Conservation (phyloP, 306 rosid species). For the Rosa chinensis region DNA sequence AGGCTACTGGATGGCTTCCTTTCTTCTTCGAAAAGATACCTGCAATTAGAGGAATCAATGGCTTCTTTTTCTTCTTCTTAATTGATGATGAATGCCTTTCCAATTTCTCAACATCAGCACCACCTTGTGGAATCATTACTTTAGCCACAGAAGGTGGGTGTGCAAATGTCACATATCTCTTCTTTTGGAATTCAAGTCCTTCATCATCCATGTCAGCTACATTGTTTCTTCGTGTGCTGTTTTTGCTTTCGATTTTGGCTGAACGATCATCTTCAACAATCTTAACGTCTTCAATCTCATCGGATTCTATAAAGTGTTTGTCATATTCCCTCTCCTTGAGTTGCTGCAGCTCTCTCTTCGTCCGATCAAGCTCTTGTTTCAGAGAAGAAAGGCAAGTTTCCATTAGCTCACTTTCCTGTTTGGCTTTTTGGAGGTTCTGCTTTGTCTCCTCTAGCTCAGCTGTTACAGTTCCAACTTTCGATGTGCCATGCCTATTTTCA, state of each 20-base stretch:
- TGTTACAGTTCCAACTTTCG: conserved; percentile 50
- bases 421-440: conserved; percentile 63
- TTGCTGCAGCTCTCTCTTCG: conserved; percentile 61
- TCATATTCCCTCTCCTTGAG: conserved; percentile 47
- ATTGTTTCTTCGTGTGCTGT: conserved; percentile 13
- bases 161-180: conserved; percentile 83
- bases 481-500: conserved; percentile 33
- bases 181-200: conserved; percentile 74
- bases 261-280: conserved; percentile 42
- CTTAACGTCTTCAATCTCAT: conserved; percentile 58
- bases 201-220: neutral
- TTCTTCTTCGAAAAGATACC: conserved; percentile 74
- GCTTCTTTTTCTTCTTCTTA: conserved; percentile 64
- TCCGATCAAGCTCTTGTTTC: conserved; percentile 68
- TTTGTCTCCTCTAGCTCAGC: conserved; percentile 77
- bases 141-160: conserved; percentile 61
- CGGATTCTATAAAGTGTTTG: conserved; percentile 40
- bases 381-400: conserved; percentile 68
- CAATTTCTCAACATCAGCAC: conserved; percentile 33
- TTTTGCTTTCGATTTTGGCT: conserved; percentile 33
- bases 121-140: conserved; percentile 45
- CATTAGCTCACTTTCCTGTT: conserved; percentile 73
- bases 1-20: conserved; percentile 34
- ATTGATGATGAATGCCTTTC: conserved; percentile 77
- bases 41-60: conserved; percentile 61